A percentile compares a stretch with the other conserved stretches of the same genome.
These are phyloP conservation scores for Cryphonectria japonica DNA, from an alignment of 2,329 filamentous ascomycete genomes.

Conservation along the genomic window DNA sequence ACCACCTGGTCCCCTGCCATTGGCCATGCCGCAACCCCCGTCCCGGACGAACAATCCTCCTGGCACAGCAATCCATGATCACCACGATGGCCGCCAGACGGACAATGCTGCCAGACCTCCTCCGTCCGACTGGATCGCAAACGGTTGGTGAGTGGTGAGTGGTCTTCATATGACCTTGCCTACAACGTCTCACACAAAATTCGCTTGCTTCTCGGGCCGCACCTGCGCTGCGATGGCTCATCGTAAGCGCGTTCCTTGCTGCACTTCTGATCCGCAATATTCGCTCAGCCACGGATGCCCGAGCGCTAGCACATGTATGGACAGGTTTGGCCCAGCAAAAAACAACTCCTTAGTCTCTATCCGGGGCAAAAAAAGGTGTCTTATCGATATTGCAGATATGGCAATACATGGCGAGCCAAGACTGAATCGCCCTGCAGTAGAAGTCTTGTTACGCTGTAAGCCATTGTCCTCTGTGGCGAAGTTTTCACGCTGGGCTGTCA, in stretches of 20 bases:
- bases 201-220: not conserved
- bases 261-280: conserved; percentile 3
- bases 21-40: not conserved
- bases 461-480: not conserved
- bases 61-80: not conserved
- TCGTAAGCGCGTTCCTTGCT: not conserved
- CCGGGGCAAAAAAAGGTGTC: not conserved
- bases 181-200: not conserved
- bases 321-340: not conserved
- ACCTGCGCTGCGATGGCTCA: not conserved
- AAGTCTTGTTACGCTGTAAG: not conserved
- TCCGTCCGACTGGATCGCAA: not conserved
- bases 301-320: not conserved
- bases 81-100: not conserved
- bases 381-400: not conserved
- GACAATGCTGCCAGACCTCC: not conserved
- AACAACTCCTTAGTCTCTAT: not conserved
- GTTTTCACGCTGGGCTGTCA: not conserved
- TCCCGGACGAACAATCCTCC: not conserved
- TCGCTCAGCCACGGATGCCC: conserved; percentile 1
- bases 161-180: not conserved
- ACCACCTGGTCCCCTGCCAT: not conserved
- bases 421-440: not conserved
- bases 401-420: not conserved
- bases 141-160: not conserved